Evolutionary conservation across 345 rosid genomes (phyloP), one percentile per base, ranked within the genome.

Genomic region (Excoecaria agallocha): DNA sequence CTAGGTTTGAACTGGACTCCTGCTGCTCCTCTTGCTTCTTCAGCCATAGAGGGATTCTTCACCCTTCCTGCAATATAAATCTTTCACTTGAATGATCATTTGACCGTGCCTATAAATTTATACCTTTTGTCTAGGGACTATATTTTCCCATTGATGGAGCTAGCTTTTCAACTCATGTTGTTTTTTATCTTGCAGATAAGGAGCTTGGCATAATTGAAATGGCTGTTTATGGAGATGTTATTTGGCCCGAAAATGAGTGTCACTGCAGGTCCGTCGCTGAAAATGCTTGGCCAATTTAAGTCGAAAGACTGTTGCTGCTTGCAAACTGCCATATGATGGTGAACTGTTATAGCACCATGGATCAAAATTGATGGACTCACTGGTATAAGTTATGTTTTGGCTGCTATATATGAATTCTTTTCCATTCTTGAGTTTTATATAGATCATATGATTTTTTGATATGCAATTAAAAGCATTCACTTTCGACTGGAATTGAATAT

Each of bases 161-260:
- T 8, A 8, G 24, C 62, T 15, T 57, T 37, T 57, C 8, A 57
- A 66, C 25, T 30, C 6, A 43, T 6, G 37, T 43, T 43, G 19
- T 15, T 39, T 70, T 75, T 19, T n/a, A 24, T 59, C 66, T 43
- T 86, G 74, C 83, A 91, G 97, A 94, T 59, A 91, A 83, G 86
- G 98, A 94, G 87, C 93, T 94, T 8, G 98, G 91, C 86, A 77
- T 92, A 66, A 89, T 91, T 4, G 98, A 94, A 87, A 92, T 91
- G 98, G 98, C 98, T 48, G 98, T 92, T 79, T 94, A 91, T 69
- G 98, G 98, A 54, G 93, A 94, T 68, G 93, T 94, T 24, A 77
- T 86, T 56, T 88, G 97, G 66, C 95, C 97, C 7, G 98, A 97
- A 68, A 94, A 92, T 52, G 86, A 89, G 66, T 94, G 97, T 77